Evolutionary conservation across 177 flowering plant genomes (phyloP), one percentile per base, ranked within the genome.

Genomic region (Vitis hybrid): DNA sequence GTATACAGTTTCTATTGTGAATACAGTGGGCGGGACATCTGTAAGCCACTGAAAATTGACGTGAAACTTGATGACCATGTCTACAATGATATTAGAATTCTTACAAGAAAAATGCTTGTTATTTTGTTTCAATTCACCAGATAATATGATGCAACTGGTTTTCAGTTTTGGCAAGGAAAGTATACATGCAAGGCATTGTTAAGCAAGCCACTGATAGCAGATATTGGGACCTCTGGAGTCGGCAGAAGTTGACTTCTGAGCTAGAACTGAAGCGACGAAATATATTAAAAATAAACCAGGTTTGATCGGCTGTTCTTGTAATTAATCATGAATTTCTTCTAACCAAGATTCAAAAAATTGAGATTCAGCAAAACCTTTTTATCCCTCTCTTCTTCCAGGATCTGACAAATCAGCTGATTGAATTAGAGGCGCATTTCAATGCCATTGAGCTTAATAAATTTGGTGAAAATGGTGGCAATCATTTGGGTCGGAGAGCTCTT

Each of bases 341-440:
- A 23, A 34, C 45, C 4, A 6, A 34, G 23, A 54, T 40, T 8
- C 32, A 52, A 21, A 45, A 52, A 8, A 17, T 21, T 51, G 23
- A 10, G 60, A 40, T 56, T 34, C 3, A 34, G 1, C 58, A 21
- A 60, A 12, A 18, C 6, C 23, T 62, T n/a, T n/a, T 19, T 13
- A n/a, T 40, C 1, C 66, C 9, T 70, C 10, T 51, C 17, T 56
- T 34, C 3, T 65, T 77, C n/a, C 89, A 95, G 99, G 87, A 85
- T 62, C 74, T 95, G 79, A 88, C 87, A 50, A 84, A 80, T 71
- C 91, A 88, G 72, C 80, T 93, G 71, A 80, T 90, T 84, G 85
- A 88, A 63, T 69, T 95, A 75, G 97, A 93, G 76, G 88, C 88
- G 79, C 97, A 95, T 84, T 95, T 95, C 74, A 91, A 95, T 77